phyloP scores from a whole-genome alignment of 225 moss, liverwort and hornwort genomes.

The Neckera pumila region DNA sequence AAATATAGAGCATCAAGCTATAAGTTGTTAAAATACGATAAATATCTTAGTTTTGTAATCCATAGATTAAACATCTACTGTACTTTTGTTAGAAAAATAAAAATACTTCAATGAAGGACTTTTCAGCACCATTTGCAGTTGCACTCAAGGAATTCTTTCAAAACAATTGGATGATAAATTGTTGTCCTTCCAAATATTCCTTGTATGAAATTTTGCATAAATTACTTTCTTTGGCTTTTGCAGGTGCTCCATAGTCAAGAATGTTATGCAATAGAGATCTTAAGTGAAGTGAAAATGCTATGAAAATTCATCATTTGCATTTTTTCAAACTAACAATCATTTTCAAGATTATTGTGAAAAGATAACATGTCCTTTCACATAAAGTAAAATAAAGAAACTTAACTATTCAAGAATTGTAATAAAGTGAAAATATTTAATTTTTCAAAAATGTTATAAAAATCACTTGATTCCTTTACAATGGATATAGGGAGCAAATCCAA shows the following conservation, averaged over 20 bases:
- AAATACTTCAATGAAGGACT: neutral
- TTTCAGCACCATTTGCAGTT: neutral
- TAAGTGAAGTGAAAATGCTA: fast-evolving
- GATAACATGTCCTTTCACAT: neutral
- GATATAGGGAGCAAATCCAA: neutral
- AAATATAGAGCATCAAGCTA: neutral
- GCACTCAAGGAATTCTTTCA: neutral
- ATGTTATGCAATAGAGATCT: fast-evolving
- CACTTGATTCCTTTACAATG: neutral
- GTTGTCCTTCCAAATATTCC: neutral
- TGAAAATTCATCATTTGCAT: neutral
- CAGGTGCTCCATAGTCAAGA: fast-evolving
- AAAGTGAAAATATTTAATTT: neutral
- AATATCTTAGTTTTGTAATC: neutral
- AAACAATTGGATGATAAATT: neutral
- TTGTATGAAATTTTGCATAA: neutral
- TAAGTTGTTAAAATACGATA: neutral
- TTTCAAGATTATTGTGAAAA: neutral
- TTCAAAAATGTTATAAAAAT: neutral
- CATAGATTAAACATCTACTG: neutral
- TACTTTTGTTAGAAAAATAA: neutral
- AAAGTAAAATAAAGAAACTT: neutral
- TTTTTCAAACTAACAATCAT: neutral
- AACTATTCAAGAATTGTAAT: neutral
- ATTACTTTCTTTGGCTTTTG: no score